Percentiles rank a stretch among this genome's conserved stretches.
phyloP scores from a whole-genome alignment of 306 rosid species.

The Begonia loranthoides region DNA sequence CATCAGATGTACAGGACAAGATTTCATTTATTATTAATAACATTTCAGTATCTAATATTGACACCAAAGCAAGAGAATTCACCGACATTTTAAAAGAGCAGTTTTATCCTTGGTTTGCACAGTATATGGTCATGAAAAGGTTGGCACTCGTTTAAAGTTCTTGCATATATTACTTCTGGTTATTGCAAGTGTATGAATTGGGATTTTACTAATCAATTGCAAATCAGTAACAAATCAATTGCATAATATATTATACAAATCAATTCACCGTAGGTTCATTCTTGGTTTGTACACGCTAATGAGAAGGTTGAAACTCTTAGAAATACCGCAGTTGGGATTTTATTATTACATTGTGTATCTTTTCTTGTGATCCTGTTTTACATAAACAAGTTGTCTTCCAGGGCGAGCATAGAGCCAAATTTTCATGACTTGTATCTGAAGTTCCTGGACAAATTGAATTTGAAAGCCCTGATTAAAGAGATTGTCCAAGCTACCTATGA shows the following conservation, averaged over 20 bases:
- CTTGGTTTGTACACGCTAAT: too few relatives aligned
- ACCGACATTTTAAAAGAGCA: conserved; percentile 69
- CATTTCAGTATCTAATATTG: conserved; percentile 58
- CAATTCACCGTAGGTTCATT: too few relatives aligned
- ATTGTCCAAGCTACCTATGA: conserved; percentile 83
- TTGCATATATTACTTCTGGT: neutral
- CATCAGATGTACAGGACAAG: conserved; percentile 91
- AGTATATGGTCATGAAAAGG: conserved; percentile 99
- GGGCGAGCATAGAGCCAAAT: conserved; percentile 98
- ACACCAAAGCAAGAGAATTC: conserved; percentile 66
- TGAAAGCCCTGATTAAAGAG: conserved; percentile 73
- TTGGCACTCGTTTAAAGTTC: conserved; percentile 8
- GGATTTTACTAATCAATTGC: too few relatives aligned
- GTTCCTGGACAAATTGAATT: conserved; percentile 76
- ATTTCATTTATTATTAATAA: conserved; percentile 87
- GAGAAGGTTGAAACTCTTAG: too few relatives aligned
- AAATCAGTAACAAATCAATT: too few relatives aligned
- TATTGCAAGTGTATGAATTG: neutral
- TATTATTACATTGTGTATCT: too few relatives aligned
- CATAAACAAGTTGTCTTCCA: conserved; percentile 15
- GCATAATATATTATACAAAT: too few relatives aligned
- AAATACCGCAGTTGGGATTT: too few relatives aligned
- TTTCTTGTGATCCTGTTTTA: neutral
- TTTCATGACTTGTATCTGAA: conserved; percentile 91
- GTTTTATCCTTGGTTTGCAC: conserved; percentile 92